A percentile compares a stretch with the other conserved stretches of the same genome.
Conservation (phyloP, 371 early-diverging fungal genomes). For the Dichotomocladium elegans region DNA sequence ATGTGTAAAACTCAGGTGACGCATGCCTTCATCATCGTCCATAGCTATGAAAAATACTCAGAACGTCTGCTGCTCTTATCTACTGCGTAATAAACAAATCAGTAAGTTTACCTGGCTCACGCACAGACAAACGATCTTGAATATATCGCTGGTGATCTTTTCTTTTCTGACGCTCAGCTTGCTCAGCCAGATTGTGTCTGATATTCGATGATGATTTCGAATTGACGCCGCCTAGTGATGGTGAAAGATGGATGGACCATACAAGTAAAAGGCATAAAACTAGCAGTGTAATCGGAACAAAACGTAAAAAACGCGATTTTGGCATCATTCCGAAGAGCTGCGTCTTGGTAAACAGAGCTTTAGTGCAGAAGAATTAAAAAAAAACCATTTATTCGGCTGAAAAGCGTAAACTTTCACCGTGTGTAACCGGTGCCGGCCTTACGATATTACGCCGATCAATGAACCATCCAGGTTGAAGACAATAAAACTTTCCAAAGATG, state of each 20-base stretch:
- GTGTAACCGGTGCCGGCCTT: too few species aligned
- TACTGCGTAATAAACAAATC: too few species aligned
- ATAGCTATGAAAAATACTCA: not conserved
- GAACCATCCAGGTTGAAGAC: too few species aligned
- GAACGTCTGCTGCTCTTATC: too few species aligned
- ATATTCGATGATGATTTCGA: not conserved
- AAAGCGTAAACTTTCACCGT: too few species aligned
- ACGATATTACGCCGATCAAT: too few species aligned
- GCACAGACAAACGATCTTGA: not conserved
- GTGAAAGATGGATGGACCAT: not conserved
- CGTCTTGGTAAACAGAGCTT: too few species aligned
- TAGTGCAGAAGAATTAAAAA: too few species aligned
- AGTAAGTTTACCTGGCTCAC: constrained; percentile 10
- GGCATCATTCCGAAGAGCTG: too few species aligned
- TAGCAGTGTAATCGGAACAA: not conserved
- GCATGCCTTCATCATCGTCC: constrained; percentile 7
- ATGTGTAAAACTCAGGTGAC: constrained; percentile 13
- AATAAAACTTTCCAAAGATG: too few species aligned
- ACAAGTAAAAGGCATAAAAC: not conserved
- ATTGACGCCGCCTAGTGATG: not conserved
- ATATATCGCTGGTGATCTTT: not conserved
- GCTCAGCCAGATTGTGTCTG: not conserved
- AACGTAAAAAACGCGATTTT: not conserved
- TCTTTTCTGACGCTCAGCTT: not conserved
- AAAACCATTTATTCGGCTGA: too few species aligned